Evolutionary conservation across 129 eudicot species (phyloP), one percentile per base, ranked within the genome.

Genomic region (Tagetes erecta): DNA sequence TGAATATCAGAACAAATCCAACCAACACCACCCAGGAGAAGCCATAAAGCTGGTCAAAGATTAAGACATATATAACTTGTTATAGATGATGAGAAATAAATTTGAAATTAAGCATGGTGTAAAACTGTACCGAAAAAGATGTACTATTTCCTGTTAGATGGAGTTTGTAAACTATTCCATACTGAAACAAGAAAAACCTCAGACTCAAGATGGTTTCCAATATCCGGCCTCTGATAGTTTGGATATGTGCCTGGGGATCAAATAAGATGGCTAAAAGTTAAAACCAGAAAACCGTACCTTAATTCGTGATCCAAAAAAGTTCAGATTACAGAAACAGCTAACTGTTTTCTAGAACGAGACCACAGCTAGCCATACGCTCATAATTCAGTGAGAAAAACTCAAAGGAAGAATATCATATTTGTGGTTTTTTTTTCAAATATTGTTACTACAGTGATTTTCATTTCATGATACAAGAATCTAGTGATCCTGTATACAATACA

Each of bases 91-190:
- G 5, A 51, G 3, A 52, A 51, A 50, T 70, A 35, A 13, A 11
- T 27, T 63, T 14, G n/a, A 59, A 68, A 35, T 8, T 40, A 38
- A 70, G 8, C 9, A 45, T 2, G 10, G 41, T 58, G 3, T 6
- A 67, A 81, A 73, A 81, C 44, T 12, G 75, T 91, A 94, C 99
- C 87, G 93, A 89, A 76, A 87, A 64, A 38, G 99, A 94, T 0
- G 97, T 94, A 71, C 81, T 59, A 0, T 65, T 38, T 62, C 89
- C 93, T 0, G 91, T 86, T 60, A 94, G 83, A 11, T 86, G 72
- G 65, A 94, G 96, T 79, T 94, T 94, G 87, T 94, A 94, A 30
- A 94, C 97, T 83, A 94, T 83, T 49, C 99, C 99, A 78, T 94
- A 94, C 67, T 94, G 99, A 82, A 94, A 94, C 70, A 94, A 53